Evolutionary conservation across 768 basidiomycete species (phyloP).

Genomic region (Kwoniella shandongensis): DNA sequence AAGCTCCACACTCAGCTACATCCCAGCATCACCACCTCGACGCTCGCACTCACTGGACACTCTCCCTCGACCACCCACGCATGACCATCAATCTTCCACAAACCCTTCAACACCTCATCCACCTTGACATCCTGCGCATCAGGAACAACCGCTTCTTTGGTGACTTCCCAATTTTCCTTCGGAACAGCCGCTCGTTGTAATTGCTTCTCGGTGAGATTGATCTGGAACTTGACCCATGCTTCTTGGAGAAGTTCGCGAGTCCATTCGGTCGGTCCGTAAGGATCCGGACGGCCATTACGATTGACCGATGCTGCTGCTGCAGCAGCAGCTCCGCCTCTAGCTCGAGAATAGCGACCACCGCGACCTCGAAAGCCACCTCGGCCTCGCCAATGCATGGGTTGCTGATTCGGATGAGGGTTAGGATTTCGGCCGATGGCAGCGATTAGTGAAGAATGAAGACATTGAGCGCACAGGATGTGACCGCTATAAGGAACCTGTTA

Average conservation of each 20-base stretch:
- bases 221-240: constrained; percentile 7
- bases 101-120: constrained; percentile 30
- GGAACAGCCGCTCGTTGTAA: constrained; percentile 3
- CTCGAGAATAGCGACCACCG: constrained; percentile 16
- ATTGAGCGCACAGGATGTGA: constrained; percentile 41
- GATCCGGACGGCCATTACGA: neutral
- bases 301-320: neutral
- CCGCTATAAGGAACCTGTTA: constrained; percentile 20
- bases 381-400: neutral
- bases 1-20: neutral
- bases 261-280: constrained; percentile 24
- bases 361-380: constrained; percentile 7
- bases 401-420: constrained; percentile 26
- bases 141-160: neutral
- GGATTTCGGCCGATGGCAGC: constrained; percentile 38
- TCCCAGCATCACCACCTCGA: neutral
- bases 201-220: constrained; percentile 8
- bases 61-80: constrained; percentile 41
- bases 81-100: constrained; percentile 38
- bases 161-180: constrained; percentile 5
- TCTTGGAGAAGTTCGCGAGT: constrained; percentile 19
- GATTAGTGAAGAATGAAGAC: constrained; percentile 35
- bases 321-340: neutral
- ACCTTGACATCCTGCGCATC: constrained; percentile 16
- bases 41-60: constrained; percentile 41